Base-by-base conservation (phyloP, 2,329 filamentous ascomycete genomes). In the Akanthomyces lecanii region DNA sequence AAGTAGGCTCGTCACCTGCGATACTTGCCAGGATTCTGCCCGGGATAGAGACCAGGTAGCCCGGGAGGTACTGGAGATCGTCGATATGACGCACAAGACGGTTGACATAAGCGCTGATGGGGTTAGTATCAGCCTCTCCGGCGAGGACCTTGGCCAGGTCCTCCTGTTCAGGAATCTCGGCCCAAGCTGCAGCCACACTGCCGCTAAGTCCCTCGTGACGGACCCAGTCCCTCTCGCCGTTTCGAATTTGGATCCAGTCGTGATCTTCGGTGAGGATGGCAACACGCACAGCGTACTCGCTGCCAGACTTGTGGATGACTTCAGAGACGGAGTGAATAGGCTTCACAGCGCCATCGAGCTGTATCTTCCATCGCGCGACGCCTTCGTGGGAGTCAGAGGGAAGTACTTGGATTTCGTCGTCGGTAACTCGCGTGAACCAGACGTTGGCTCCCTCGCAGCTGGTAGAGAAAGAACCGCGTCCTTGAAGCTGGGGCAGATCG, bases 381-480 rank as follows among this genome's bases (percentile, higher is more conserved):
- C 92, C 77, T n/a, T 83, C 87, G 67, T 93, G 86, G 0, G 91
- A 95, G 33, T 81, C 81, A 0, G 92, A 96, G 1, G 91, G 91
- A 6, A 91, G 82, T 30, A 97, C 80, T 36, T 84, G 80, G 2
- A 92, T 81, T 71, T 96, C 91, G 10, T 89, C 85, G 40, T 87
- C 80, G 0, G 91, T 92, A 65, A 95, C 81, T 64, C 93, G 87
- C 2, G 90, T 93, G 73, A 98, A 97, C 78, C 92, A 97, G 8
- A 97, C 89, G 69, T 95, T 93, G 23, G 89, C 87, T 64, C 88
- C 89, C 47, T 85, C 84, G 2, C 87, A 90, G 75, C 89, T 95
- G 0, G 86, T 89, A 0, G 92, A 89, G 72, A 97, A 91, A 1
- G 89, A 86, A 28, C 92, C 92, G 47, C 79, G 80, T 0, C 89